Evolutionary conservation across 139 green algal species (phyloP).

Genomic region (Ostreobium quekettii): DNA sequence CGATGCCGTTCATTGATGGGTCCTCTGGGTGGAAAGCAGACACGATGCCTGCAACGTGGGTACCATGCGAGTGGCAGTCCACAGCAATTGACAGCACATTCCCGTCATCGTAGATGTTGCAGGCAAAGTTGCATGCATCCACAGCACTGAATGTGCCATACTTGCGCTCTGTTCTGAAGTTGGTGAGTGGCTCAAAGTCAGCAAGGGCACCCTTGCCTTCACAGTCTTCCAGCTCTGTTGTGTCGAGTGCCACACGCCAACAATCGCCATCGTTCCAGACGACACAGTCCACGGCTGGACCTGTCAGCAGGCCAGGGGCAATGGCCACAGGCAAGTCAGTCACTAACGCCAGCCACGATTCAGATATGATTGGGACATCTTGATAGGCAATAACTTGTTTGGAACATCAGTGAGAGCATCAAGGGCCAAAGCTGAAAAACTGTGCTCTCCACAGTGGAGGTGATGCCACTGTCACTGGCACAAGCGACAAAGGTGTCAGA

Average conservation of each 20-base stretch:
- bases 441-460: no score
- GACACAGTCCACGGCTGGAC: slow-evolving; percentile 70
- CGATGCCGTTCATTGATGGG: slow-evolving; percentile 68
- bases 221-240: slow-evolving; percentile 35
- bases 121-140: slow-evolving; percentile 70
- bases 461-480: no score
- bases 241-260: slow-evolving; percentile 78
- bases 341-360: not conserved
- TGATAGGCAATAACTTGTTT: no score
- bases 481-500: no score
- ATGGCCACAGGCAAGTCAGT: not conserved
- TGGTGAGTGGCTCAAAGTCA: slow-evolving; percentile 56
- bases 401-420: no score
- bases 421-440: no score
- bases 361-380: no score
- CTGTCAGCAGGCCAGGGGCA: slow-evolving; percentile 22
- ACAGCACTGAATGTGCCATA: slow-evolving; percentile 43
- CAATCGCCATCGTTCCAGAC: slow-evolving; percentile 80
- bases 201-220: slow-evolving; percentile 35
- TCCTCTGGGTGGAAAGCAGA: slow-evolving; percentile 74
- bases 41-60: slow-evolving; percentile 80
- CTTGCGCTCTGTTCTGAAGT: slow-evolving; percentile 43
- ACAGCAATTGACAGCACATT: slow-evolving; percentile 69
- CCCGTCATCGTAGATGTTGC: slow-evolving; percentile 79
- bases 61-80: slow-evolving; percentile 75